Evolutionary conservation across 495 filamentous ascomycete species (phyloP).

Genomic region (Penicillium simplicissimum): DNA sequence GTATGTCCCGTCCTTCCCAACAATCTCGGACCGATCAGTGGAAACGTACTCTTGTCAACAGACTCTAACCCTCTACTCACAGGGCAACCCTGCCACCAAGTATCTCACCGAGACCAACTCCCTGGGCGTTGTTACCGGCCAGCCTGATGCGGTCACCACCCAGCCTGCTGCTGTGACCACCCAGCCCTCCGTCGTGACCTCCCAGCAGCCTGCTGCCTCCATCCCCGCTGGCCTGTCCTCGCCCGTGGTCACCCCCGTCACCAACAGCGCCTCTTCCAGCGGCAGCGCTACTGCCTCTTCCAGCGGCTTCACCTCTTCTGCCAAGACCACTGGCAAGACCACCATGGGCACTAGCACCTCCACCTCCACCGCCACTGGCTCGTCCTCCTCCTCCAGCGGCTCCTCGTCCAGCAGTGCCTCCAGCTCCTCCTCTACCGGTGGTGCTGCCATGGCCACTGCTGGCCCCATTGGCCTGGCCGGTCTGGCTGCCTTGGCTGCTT

Average conservation of each 20-base stretch:
- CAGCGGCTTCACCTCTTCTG: conserved; percentile 15
- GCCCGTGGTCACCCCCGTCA: conserved; percentile 20
- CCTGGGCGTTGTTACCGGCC: conserved; percentile 57
- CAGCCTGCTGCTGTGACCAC: conserved; percentile 45
- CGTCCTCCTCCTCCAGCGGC: conserved; percentile 15
- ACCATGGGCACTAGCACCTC: conserved; percentile 24
- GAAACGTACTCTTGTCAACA: neutral
- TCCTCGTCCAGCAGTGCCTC: conserved; percentile 24
- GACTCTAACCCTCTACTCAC: neutral
- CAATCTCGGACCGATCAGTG: neutral
- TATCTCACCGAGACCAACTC: conserved; percentile 56
- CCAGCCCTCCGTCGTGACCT: conserved; percentile 47
- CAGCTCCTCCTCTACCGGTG: conserved; percentile 33
- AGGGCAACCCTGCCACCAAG: conserved; percentile 44
- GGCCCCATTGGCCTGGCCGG: conserved; percentile 46
- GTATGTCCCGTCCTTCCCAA: conserved; percentile 17
- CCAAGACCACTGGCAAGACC: conserved; percentile 7
- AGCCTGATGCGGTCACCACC: conserved; percentile 38
- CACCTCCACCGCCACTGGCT: conserved; percentile 27
- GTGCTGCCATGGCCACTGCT: conserved; percentile 39
- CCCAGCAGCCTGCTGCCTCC: conserved; percentile 43
- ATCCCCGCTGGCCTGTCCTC: conserved; percentile 51
- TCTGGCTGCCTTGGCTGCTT: conserved; percentile 48
- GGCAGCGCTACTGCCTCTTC: conserved; percentile 12
- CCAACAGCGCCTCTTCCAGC: conserved; percentile 4